These are phyloP conservation scores for Nowakowskiella sp. DNA, from an alignment of 192 early-diverging fungal genomes.

Conservation along the genomic window DNA sequence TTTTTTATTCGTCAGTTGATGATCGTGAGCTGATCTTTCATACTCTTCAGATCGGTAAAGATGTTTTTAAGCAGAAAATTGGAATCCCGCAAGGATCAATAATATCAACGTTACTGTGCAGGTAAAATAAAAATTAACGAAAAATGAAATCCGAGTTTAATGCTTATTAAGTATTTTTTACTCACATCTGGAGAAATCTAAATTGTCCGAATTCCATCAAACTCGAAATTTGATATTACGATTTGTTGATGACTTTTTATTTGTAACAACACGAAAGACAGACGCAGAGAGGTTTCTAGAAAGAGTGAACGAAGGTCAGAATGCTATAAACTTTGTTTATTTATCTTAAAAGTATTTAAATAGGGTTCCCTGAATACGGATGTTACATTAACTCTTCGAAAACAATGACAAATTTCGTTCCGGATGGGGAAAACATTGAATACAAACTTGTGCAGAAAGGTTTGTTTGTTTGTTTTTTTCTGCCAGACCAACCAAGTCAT, in stretches of 20 bases:
- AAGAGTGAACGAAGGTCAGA: constrained; percentile 46
- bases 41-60: constrained; percentile 35
- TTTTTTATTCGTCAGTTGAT: no score
- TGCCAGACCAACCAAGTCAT: no score
- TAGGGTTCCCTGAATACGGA: constrained; percentile 60
- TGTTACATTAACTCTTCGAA: constrained; percentile 68
- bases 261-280: constrained; percentile 48
- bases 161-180: constrained; percentile 56
- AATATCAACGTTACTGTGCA: constrained; percentile 82
- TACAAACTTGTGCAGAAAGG: constrained; percentile 8
- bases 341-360: not conserved
- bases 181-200: constrained; percentile 57
- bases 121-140: constrained; percentile 26
- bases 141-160: constrained; percentile 1
- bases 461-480: not conserved
- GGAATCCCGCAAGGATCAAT: constrained; percentile 92
- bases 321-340: no score
- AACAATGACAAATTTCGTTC: constrained; percentile 70
- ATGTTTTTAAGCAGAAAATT: constrained; percentile 56
- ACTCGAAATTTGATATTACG: constrained; percentile 51
- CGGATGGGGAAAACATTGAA: constrained; percentile 22
- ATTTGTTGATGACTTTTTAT: constrained; percentile 79
- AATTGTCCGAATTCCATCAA: constrained; percentile 32
- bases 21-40: not conserved
- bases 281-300: constrained; percentile 48